Evolutionary conservation across 805 yeast genomes (phyloP).

Genomic region (Candida sphagnicola): DNA sequence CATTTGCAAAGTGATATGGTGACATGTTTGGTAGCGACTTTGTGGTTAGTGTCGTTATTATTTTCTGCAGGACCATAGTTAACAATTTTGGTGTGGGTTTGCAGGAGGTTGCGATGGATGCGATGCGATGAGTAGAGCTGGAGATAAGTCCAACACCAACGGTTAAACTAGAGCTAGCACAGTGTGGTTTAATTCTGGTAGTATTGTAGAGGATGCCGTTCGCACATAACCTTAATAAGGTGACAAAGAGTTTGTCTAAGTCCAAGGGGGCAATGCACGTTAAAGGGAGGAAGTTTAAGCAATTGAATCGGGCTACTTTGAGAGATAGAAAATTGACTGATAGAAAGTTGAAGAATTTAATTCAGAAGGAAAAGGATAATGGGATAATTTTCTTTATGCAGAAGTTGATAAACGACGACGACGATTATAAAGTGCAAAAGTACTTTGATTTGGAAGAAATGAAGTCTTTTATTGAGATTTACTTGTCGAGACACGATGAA

Average conservation of each 20-base stretch:
- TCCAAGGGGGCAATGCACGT: slow-evolving; percentile 69
- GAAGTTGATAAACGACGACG: slow-evolving; percentile 10
- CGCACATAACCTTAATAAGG: slow-evolving; percentile 63
- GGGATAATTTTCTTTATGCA: slow-evolving; percentile 58
- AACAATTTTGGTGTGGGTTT: neutral
- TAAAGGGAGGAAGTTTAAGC: slow-evolving; percentile 83
- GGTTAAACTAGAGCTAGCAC: no score
- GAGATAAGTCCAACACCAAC: neutral
- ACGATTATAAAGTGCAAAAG: slow-evolving; percentile 12
- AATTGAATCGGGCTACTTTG: slow-evolving; percentile 78
- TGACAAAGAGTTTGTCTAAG: slow-evolving; percentile 54
- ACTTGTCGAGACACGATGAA: slow-evolving; percentile 65
- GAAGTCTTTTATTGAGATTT: slow-evolving; percentile 56
- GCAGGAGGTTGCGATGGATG: no score
- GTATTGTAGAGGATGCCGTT: slow-evolving; percentile 73
- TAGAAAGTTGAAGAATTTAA: slow-evolving; percentile 54
- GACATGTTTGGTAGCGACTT: no score
- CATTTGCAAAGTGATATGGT: no score
- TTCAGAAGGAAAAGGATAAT: slow-evolving; percentile 58
- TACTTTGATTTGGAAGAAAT: slow-evolving; percentile 55
- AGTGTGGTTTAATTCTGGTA: no score
- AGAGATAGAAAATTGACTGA: slow-evolving; percentile 69
- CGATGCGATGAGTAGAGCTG: slow-evolving; percentile 1
- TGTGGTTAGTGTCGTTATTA: no score
- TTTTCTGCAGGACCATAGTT: slow-evolving; percentile 1